Base-by-base conservation (phyloP, 345 rosid species). In the Populus nigra region DNA sequence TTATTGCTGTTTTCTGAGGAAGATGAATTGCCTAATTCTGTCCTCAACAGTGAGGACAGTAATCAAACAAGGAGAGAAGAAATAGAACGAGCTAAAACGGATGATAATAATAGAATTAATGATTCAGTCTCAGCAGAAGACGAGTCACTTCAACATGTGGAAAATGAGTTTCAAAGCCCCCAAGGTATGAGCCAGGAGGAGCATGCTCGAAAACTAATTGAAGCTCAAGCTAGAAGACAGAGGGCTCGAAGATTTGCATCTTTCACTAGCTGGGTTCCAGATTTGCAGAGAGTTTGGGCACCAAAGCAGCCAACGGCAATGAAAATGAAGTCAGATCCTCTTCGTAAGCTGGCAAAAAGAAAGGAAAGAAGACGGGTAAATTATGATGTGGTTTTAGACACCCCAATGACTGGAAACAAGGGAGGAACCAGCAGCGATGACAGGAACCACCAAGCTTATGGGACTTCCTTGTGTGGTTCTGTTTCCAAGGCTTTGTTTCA, bases 231-330 rank as follows among this genome's bases (percentile, higher is more conserved):
- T 67, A 87, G 84, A 80, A 91, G 98, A 83, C 93, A 93, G 82
- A 85, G 97, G 82, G 98, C 97, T 76, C 83, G 90, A 71, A 88
- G 94, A 66, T 89, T 92, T 79, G 86, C 96, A 65, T 90, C 94
- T 68, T 91, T 89, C 84, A 88, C 96, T 17, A 96, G 92, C 73
- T 88, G 97, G 93, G 84, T 83, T 83, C 98, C 97, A 22, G 94
- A 96, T 85, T 87, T 96, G 77, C 93, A 85, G 81, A 87, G 93
- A 84, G 97, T 96, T 65, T 96, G 98, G 97, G 97, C 94, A 36
- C 95, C 98, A 27, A 93, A 91, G 86, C 92, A 88, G 76, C 76
- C 69, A 0, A 83, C 77, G 59, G 63, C 88, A 7, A 69, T 9
- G 76, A 88, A 86, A 73, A 43, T 31, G 15, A 87, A 79, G 82